Percentiles rank a stretch among this genome's conserved stretches.
Evolutionary conservation across 805 yeast genomes (phyloP).

Genomic region (Candida orba): DNA sequence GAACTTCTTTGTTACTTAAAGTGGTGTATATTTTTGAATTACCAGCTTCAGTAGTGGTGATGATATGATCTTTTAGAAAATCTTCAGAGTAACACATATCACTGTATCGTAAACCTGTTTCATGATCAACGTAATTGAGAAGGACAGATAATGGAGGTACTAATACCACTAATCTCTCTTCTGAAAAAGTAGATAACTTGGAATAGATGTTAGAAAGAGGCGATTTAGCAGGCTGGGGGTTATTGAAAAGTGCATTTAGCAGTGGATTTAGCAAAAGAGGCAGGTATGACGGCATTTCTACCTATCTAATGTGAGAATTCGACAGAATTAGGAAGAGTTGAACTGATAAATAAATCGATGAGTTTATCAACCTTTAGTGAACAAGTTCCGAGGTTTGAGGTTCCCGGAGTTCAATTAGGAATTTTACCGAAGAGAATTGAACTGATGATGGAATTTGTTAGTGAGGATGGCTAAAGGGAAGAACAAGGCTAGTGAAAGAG

Average conservation of each 20-base stretch:
- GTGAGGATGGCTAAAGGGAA: constrained; percentile 32
- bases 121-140: constrained; percentile 31
- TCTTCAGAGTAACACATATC: constrained; percentile 54
- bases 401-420: background rate
- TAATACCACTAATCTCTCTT: constrained; percentile 48
- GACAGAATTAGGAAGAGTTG: background rate
- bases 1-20: constrained; percentile 46
- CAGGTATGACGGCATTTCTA: constrained; percentile 32
- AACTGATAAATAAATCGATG: background rate
- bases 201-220: constrained; percentile 41
- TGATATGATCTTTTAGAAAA: constrained; percentile 57
- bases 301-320: background rate
- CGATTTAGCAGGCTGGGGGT: constrained; percentile 43
- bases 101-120: constrained; percentile 31
- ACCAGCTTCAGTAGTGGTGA: constrained; percentile 30
- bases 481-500: constrained; percentile 41
- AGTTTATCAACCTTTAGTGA: background rate
- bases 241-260: constrained; percentile 58
- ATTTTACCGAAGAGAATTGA: too few relatives aligned
- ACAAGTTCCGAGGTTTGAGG: background rate
- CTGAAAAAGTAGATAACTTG: constrained; percentile 27
- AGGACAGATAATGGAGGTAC: constrained; percentile 54
- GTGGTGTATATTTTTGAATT: constrained; percentile 41
- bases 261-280: constrained; percentile 58
- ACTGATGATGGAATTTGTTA: too few relatives aligned